Evolutionary conservation across 495 filamentous ascomycete genomes (phyloP).

Genomic region (Penicillium dipodomyicola): DNA sequence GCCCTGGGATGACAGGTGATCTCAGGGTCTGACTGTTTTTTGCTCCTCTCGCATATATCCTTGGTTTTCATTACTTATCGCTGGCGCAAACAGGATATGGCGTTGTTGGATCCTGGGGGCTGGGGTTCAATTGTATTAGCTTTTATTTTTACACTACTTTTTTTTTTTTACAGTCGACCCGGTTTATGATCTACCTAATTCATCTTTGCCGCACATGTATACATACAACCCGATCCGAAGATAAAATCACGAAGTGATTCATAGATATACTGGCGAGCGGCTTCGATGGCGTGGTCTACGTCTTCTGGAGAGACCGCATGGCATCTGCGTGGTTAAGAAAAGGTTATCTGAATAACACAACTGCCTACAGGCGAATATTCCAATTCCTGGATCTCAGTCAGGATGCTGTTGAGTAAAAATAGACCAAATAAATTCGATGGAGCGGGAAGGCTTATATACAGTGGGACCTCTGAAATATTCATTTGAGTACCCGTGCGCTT

Average conservation of each 20-base stretch:
- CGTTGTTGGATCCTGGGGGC: slow-evolving; percentile 10
- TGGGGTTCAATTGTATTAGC: slow-evolving; percentile 5
- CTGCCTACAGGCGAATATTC: too few relatives aligned
- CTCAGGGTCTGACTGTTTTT: neutral
- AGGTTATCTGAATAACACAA: too few relatives aligned
- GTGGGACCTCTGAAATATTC: too few relatives aligned
- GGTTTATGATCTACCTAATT: neutral
- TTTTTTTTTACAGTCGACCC: neutral
- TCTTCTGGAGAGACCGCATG: too few relatives aligned
- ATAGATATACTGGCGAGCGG: neutral
- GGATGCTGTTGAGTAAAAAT: too few relatives aligned
- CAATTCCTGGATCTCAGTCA: too few relatives aligned
- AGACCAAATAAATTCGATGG: too few relatives aligned
- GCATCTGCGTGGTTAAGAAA: too few relatives aligned
- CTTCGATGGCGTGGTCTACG: too few relatives aligned
- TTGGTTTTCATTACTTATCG: slow-evolving; percentile 12
- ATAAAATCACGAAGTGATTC: neutral
- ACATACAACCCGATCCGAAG: neutral
- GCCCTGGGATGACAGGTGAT: neutral
- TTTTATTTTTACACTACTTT: neutral
- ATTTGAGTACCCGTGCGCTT: too few relatives aligned
- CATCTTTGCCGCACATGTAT: neutral
- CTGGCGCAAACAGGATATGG: slow-evolving; percentile 19
- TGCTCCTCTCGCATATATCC: slow-evolving; percentile 17
- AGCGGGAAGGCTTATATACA: too few relatives aligned